phyloP scores from a whole-genome alignment of 2,329 filamentous ascomycete genomes.

The Chaetomiaceae sp. region DNA sequence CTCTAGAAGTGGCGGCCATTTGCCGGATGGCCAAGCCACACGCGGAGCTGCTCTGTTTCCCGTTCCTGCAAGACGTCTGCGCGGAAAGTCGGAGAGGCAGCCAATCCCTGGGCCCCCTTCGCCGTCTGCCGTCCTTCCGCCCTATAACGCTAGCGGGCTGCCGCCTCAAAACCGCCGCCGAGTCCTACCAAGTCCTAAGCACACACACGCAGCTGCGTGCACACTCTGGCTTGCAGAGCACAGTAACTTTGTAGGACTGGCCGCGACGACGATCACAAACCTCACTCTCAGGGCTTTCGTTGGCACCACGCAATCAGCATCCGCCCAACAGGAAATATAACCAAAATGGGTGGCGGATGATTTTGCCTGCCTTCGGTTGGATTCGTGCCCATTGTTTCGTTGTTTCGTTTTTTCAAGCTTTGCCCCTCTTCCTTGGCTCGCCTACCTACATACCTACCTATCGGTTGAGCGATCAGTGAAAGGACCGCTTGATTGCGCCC shows the following conservation, averaged over 20 bases:
- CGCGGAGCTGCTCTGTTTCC: not conserved
- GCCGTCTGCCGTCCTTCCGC: slow-evolving; percentile 12
- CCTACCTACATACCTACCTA: too few species aligned
- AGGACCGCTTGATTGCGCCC: not conserved
- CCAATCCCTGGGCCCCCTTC: slow-evolving; percentile 21
- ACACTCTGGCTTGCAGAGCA: slow-evolving; percentile 2
- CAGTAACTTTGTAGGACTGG: slow-evolving; percentile 22
- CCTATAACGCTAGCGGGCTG: too few species aligned
- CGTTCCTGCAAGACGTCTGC: too few species aligned
- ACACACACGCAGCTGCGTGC: slow-evolving; percentile 11
- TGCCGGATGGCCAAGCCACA: slow-evolving; percentile 7
- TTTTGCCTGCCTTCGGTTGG: slow-evolving; percentile 13
- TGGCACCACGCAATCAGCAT: slow-evolving; percentile 2
- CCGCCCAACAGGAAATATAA: slow-evolving; percentile 22
- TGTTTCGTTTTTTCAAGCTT: slow-evolving; percentile 6
- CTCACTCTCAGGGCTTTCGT: slow-evolving; percentile 10
- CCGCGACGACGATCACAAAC: slow-evolving; percentile 19
- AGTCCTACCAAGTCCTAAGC: slow-evolving; percentile 24
- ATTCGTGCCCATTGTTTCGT: slow-evolving; percentile 8
- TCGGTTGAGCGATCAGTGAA: slow-evolving; percentile 1
- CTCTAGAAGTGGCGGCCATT: slow-evolving; percentile 12
- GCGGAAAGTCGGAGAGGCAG: slow-evolving; percentile 22
- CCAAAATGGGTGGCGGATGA: slow-evolving; percentile 31
- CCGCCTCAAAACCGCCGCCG: slow-evolving; percentile 8
- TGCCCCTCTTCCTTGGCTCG: slow-evolving; percentile 3